A percentile compares a stretch with the other conserved stretches of the same genome.
Conservation (phyloP, 768 basidiomycete genomes). For the Panellus pusillus region DNA sequence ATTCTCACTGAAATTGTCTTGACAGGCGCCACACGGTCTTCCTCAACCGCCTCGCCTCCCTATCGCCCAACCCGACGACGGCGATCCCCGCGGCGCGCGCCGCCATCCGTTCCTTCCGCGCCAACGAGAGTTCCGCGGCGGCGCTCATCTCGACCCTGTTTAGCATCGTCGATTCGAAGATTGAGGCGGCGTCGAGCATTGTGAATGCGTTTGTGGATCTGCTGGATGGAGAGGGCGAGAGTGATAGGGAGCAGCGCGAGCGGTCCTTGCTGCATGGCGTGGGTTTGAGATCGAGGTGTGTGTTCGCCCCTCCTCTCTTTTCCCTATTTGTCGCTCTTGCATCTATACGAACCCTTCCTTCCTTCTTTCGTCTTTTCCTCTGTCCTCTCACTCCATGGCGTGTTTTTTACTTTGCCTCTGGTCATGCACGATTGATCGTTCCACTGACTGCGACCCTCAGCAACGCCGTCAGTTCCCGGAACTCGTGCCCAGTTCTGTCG, state of each 20-base stretch:
- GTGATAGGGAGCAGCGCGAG: constrained; percentile 66
- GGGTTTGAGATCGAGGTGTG: constrained; percentile 79
- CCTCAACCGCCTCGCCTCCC: constrained; percentile 56
- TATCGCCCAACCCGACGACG: constrained; percentile 56
- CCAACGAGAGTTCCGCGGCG: constrained; percentile 73
- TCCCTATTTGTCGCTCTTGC: not conserved
- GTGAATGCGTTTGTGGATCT: constrained; percentile 73
- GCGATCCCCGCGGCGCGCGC: constrained; percentile 67
- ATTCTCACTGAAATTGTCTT: not conserved
- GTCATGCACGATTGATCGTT: not conserved
- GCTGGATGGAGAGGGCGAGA: constrained; percentile 59
- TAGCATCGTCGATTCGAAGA: constrained; percentile 65
- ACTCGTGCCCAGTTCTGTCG: constrained; percentile 55
- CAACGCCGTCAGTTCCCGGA: constrained; percentile 88
- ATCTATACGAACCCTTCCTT: not conserved
- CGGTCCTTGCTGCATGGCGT: constrained; percentile 76
- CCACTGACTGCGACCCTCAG: constrained; percentile 35
- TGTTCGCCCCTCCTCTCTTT: constrained; percentile 1
- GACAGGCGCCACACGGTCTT: constrained; percentile 68
- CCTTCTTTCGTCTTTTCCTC: not conserved
- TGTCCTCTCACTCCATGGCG: not conserved
- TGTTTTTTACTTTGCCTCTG: not conserved
- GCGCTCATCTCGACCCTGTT: constrained; percentile 90
- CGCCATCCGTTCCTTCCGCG: constrained; percentile 75
- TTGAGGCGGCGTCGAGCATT: constrained; percentile 59